phyloP scores from a whole-genome alignment of 2,329 filamentous ascomycete genomes.

The Hymenoscyphus repandus region DNA sequence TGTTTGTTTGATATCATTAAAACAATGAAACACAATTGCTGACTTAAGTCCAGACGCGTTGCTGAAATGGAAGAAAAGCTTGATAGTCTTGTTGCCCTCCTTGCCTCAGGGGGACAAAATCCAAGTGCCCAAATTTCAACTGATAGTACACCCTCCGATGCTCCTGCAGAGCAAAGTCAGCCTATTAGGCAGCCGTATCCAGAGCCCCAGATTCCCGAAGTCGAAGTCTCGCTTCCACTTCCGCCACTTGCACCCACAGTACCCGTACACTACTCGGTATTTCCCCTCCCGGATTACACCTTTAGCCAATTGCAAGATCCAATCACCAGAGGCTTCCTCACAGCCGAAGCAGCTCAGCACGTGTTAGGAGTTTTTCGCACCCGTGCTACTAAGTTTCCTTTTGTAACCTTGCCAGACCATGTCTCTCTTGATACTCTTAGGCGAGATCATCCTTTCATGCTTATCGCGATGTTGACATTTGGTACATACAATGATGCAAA shows the following conservation, averaged over 20 bases:
- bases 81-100: slow-evolving; percentile 20
- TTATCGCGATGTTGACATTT: slow-evolving; percentile 49
- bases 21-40: neutral
- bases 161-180: neutral
- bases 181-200: neutral
- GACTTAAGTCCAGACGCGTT: slow-evolving; percentile 22
- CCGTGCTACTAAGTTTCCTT: slow-evolving; percentile 18
- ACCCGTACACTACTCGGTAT: slow-evolving; percentile 36
- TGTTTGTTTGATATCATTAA: slow-evolving; percentile 32
- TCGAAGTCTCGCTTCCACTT: neutral
- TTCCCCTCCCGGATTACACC: slow-evolving; percentile 45
- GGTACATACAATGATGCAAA: slow-evolving; percentile 45
- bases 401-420: slow-evolving; percentile 27
- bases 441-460: slow-evolving; percentile 44
- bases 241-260: neutral
- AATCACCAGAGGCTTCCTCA: slow-evolving; percentile 12
- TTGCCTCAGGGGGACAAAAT: slow-evolving; percentile 11
- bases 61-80: slow-evolving; percentile 32
- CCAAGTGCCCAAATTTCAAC: slow-evolving; percentile 2
- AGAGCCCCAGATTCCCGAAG: neutral
- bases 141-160: neutral
- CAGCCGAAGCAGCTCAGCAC: slow-evolving; percentile 16
- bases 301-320: slow-evolving; percentile 34
- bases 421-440: slow-evolving; percentile 42
- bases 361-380: slow-evolving; percentile 11